phyloP scores from a whole-genome alignment of 83 land plant genomes.

The Picea abies region DNA sequence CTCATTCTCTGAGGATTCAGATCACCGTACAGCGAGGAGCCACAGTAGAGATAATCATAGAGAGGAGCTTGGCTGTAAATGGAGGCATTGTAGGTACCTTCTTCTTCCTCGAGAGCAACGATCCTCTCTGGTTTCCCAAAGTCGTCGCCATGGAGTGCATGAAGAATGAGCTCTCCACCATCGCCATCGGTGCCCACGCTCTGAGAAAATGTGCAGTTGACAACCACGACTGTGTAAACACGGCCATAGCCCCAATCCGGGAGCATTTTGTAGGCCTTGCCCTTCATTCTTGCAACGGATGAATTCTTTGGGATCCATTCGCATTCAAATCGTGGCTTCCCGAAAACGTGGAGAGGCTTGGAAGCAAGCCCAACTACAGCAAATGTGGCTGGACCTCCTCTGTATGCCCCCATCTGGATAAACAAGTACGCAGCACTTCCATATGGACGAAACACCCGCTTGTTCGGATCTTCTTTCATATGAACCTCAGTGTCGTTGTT shows the following conservation, averaged over 20 bases:
- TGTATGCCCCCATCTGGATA: too few species aligned
- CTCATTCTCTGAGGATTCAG: constrained; percentile 53
- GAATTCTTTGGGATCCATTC: background rate
- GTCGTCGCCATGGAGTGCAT: constrained; percentile 51
- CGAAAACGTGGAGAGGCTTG: too few species aligned
- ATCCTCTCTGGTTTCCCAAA: constrained; percentile 38
- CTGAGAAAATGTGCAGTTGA: constrained; percentile 59
- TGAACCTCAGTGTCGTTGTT: background rate
- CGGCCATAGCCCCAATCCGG: constrained; percentile 57
- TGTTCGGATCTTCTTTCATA: too few species aligned
- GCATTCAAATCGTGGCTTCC: too few species aligned
- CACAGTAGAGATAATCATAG: constrained; percentile 74
- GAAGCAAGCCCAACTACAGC: too few species aligned
- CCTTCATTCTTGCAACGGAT: constrained; percentile 58
- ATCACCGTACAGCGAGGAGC: constrained; percentile 74
- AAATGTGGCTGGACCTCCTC: too few species aligned
- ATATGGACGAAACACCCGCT: too few species aligned
- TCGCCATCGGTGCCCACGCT: constrained; percentile 45
- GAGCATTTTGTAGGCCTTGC: constrained; percentile 31
- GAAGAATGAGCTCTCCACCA: constrained; percentile 61
- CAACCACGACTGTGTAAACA: constrained; percentile 55
- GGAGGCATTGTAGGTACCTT: constrained; percentile 38
- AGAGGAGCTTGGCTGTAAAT: constrained; percentile 35
- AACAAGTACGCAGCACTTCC: too few species aligned
- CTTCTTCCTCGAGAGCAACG: constrained; percentile 49